Percentiles rank a stretch among this genome's conserved stretches.
Evolutionary conservation across 192 early-diverging fungal genomes (phyloP).

Genomic region (Coemansia sp.): DNA sequence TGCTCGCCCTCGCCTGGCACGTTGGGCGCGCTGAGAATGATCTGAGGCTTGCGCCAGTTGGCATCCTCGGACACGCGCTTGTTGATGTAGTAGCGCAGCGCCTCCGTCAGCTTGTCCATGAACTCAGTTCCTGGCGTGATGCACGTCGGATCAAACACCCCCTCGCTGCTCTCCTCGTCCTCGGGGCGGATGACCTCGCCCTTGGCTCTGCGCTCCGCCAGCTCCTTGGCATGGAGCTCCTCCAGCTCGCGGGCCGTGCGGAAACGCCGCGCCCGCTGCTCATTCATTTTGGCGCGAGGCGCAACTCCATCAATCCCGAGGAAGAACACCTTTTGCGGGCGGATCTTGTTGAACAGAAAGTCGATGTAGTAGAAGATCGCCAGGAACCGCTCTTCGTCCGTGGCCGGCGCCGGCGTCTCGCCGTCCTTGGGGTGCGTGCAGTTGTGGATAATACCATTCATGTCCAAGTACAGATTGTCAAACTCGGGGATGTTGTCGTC

Average conservation of each 20-base stretch:
- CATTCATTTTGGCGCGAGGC: constrained; percentile 99
- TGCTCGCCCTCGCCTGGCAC: constrained; percentile 99
- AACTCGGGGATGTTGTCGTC: constrained; percentile 94
- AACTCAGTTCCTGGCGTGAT: constrained; percentile 98
- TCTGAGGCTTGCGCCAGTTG: constrained; percentile 85
- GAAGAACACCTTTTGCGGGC: constrained; percentile 92
- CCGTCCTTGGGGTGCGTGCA: constrained; percentile 93
- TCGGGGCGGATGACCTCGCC: constrained; percentile 67
- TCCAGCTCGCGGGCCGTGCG: constrained; percentile 85
- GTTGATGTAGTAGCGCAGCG: constrained; percentile 86
- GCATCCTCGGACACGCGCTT: constrained; percentile 86
- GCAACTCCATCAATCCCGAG: constrained; percentile 95
- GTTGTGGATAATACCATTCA: constrained; percentile 99
- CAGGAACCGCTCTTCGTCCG: constrained; percentile 92
- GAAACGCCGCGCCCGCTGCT: constrained; percentile 96
- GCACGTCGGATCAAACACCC: constrained; percentile 94
- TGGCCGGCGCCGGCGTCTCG: constrained; percentile 81
- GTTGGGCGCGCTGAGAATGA: constrained; percentile 90
- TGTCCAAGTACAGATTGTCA: constrained; percentile 97
- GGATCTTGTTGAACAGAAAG: constrained; percentile 86
- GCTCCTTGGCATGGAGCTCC: constrained; percentile 48
- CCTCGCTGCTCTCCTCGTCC: constrained; percentile 65
- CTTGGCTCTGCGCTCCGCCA: constrained; percentile 57
- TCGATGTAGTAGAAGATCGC: constrained; percentile 97
- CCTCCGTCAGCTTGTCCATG: constrained; percentile 85